phyloP scores from a whole-genome alignment of 768 basidiomycete species.

The Floccularia luteovirens region DNA sequence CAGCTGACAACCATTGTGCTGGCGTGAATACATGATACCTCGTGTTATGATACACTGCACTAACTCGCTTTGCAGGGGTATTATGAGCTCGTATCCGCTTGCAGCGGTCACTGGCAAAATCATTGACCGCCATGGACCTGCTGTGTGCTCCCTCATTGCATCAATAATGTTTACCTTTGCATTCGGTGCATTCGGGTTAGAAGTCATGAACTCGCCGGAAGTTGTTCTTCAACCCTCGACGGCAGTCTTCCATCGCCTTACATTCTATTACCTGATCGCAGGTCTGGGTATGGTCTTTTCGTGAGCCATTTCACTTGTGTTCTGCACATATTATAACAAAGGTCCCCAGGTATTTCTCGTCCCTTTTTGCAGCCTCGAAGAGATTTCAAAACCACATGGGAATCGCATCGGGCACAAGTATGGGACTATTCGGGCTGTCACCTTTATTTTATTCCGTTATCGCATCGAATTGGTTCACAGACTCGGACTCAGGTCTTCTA shows the following conservation, averaged over 20 bases:
- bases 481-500: conserved; percentile 31
- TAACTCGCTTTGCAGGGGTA: conserved; percentile 41
- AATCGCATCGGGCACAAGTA: conserved; percentile 55
- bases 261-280: conserved; percentile 50
- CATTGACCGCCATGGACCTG: conserved; percentile 61
- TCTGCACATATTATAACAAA: not conserved
- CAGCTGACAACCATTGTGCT: conserved; percentile 75
- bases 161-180: conserved; percentile 51
- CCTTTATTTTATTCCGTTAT: conserved; percentile 65
- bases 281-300: conserved; percentile 69
- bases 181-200: conserved; percentile 55
- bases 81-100: conserved; percentile 78
- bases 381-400: conserved; percentile 61
- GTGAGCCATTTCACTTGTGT: conserved; percentile 32
- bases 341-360: conserved; percentile 53
- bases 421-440: conserved; percentile 76
- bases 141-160: conserved; percentile 57
- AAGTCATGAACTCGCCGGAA: conserved; percentile 40
- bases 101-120: conserved; percentile 62
- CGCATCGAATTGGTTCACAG: conserved; percentile 56
- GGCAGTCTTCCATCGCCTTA: conserved; percentile 43
- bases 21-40: conserved; percentile 39
- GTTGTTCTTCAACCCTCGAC: conserved; percentile 25
- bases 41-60: not conserved
- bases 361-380: conserved; percentile 69